Percentiles rank a stretch among this genome's conserved stretches.
These are phyloP conservation scores for Diaporthe vaccinii DNA, from an alignment of 2,329 filamentous ascomycete species.

Conservation along the genomic window DNA sequence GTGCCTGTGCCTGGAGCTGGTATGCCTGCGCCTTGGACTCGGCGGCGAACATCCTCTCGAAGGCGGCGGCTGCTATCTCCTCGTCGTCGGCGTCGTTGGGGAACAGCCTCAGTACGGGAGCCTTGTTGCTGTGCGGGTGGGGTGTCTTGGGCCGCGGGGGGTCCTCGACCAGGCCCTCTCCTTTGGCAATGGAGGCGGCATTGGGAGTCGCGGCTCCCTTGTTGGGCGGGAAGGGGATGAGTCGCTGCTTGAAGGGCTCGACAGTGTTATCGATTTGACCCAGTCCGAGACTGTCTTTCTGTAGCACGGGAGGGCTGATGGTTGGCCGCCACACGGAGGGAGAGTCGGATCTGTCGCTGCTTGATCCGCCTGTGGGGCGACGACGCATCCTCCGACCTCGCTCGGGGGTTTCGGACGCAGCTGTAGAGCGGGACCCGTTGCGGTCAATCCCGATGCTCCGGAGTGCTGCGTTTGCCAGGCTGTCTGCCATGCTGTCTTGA, in stretches of 20 bases:
- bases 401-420: conserved; percentile 1
- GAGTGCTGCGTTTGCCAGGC: conserved; percentile 30
- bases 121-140: conserved; percentile 14
- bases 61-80: conserved; percentile 38
- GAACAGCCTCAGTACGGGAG: conserved; percentile 33
- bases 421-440: conserved; percentile 20
- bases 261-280: neutral
- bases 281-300: conserved; percentile 39
- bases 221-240: conserved; percentile 38
- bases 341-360: conserved; percentile 40
- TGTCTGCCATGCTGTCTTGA: conserved; percentile 34
- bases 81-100: conserved; percentile 39
- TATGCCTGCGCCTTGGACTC: conserved; percentile 37
- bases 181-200: neutral
- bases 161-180: neutral
- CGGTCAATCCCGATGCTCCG: conserved; percentile 38
- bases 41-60: conserved; percentile 38
- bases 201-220: conserved; percentile 16
- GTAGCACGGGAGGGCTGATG: conserved; percentile 40
- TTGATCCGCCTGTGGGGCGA: conserved; percentile 35
- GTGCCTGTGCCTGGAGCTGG: conserved; percentile 27
- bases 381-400: conserved; percentile 37
- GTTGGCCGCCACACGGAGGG: conserved; percentile 40
- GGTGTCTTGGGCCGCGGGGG: conserved; percentile 36
- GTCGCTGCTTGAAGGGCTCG: conserved; percentile 37